phyloP scores from a whole-genome alignment of 495 filamentous ascomycete species.

The Penicillium bialowiezense region DNA sequence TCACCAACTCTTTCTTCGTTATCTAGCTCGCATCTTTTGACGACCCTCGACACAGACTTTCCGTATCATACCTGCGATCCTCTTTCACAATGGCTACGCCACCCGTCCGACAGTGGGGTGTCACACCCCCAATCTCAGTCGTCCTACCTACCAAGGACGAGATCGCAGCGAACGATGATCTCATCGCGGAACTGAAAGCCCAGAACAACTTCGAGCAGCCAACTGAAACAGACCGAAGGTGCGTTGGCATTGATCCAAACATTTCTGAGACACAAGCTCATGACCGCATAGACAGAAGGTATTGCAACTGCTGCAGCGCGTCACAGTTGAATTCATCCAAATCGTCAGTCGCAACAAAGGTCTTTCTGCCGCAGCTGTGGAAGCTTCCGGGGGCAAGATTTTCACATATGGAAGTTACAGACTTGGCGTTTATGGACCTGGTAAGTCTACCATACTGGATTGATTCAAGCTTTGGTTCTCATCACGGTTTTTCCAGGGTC shows the following conservation, averaged over 20 bases:
- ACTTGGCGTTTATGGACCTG: constrained; percentile 88
- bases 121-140: constrained; percentile 80
- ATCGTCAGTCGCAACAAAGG: constrained; percentile 73
- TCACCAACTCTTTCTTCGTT: constrained; percentile 10
- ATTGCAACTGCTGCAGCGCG: constrained; percentile 68
- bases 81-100: constrained; percentile 51
- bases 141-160: constrained; percentile 72
- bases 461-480: not conserved
- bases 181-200: constrained; percentile 72
- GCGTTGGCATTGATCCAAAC: no score
- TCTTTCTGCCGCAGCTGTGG: constrained; percentile 69
- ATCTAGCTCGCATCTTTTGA: constrained; percentile 26
- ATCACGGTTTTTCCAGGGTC: constrained; percentile 56
- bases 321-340: constrained; percentile 81
- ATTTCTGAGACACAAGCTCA: no score
- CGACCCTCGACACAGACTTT: constrained; percentile 9
- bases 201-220: constrained; percentile 89
- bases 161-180: constrained; percentile 66
- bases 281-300: constrained; percentile 44
- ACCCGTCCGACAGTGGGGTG: constrained; percentile 63
- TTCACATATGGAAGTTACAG: constrained; percentile 95
- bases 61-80: constrained; percentile 5
- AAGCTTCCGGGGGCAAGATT: constrained; percentile 81
- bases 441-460: constrained; percentile 33
- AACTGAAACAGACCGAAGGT: constrained; percentile 79